Base-by-base conservation (phyloP, 1,284 basidiomycete species). In the Moniliella sp. region DNA sequence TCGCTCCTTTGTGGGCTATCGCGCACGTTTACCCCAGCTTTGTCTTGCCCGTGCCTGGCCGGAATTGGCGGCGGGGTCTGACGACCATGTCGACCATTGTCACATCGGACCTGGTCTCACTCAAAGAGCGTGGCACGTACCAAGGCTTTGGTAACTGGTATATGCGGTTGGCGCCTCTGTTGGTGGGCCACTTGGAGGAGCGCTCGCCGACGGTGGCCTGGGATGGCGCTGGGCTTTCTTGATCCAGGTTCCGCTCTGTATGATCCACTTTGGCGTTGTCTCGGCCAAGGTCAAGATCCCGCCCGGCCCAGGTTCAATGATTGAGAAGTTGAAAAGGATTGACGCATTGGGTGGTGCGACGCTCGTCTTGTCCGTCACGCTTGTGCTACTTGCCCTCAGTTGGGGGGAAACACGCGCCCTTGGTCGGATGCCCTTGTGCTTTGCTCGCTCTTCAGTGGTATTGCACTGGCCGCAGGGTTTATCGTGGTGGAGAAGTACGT, bases 381-480 rank as follows among this genome's bases (percentile, higher is more conserved):
- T 57, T 4, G 39, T 62, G 32, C 46, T 63, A 15, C 42, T 57
- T 15, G 61, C 57, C 28, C 48, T 62, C 28, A 61, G 54, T 35
- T 57, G 32, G 57, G 57, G 10, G 53, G 52, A 18, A 54, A 53
- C 39, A 44, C 50, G 35, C 42, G 45, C 28, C 45, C 41, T 15
- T 56, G 54, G 52, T 31, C 28, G 14, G 48, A 53, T 41, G 38
- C 31, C 15, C 30, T 55, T 16, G 54, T 57, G 21, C 18, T 51
- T n/a, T 41, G 44, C 29, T 41, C 44, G 15, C 42, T 57, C 12
- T 36, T 48, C 28, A 46, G 30, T 5, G 50, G 50, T 33, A 25
- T 66, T 4, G 37, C 75, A 4, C 76, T 82, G 50, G 64, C 78
- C 15, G 70, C 58, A 10, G 50, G 64, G 27, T 56, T 68, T 17